Base-by-base conservation (phyloP, 805 yeast species). In the Yarrowia osloensis region DNA sequence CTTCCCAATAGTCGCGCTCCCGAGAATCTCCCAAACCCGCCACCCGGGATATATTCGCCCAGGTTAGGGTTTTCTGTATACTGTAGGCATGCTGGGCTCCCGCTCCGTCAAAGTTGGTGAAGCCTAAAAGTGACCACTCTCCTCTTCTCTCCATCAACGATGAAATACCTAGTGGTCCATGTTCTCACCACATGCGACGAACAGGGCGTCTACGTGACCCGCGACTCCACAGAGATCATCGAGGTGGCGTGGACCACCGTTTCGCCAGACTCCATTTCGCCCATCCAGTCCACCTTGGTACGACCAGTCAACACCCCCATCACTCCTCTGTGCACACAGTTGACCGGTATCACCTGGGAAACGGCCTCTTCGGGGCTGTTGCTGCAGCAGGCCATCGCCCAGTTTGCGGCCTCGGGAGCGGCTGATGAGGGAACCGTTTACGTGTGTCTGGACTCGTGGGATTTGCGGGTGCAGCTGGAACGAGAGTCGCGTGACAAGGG, bases 401-500 rank as follows among this genome's bases (percentile, higher is more conserved):
- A 86, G 44, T 88, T 90, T 74, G 80, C 86, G 3, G 35, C 47
- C 4, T 40, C 49, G 15, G 49, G 46, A 6, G 44, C 62, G 2
- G 46, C 63, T 6, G 49, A 37, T 8, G 37, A 28, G 9, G 49
- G 37, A 12, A 39, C 63, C 8, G 49, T 57, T 8, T 85, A 91
- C 71, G 87, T 91, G 59, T 82, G 91, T 0, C 80, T 85, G 69
- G 85, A 86, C 73, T 81, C 88, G 12, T 86, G 88, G 88, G 88
- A 88, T 72, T 78, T 92, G 57, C 82, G 92, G 68, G 93, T 93
- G 57, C 88, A 88, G 73, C 78, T 93, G 39, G 88, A 89, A 13
- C 82, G 96, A 57, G 96, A 91, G 75, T 90, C 96, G 8, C 81
- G 91, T 46, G 96, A 90, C 74, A 86, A 88, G 74, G 83, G 85